Base-by-base conservation (phyloP, 2,329 filamentous ascomycete genomes). In the Aspergillus eucalypticola region DNA sequence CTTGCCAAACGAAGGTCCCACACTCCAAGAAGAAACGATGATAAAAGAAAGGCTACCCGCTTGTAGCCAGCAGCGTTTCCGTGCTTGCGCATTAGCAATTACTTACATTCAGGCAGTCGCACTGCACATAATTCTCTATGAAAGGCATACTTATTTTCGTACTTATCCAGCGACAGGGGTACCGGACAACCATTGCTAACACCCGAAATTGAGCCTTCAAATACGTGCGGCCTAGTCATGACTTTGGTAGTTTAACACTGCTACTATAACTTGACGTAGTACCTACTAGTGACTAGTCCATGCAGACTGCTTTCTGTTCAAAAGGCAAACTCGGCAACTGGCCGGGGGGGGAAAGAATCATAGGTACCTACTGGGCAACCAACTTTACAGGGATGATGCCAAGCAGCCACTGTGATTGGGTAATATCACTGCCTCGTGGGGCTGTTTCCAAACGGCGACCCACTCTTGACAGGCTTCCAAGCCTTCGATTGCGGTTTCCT, bases 381-480 rank as follows among this genome's bases (percentile, higher is more conserved):
- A n/a, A 29, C 57, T 56, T 21, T 23, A 42, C 11, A 17, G 35
- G 58, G 59, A 35, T 35, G 23, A 55, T 51, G n/a, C 17, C 52
- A 48, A 32, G 21, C 17, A 42, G 54, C 13, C 13, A 19, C 46
- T 35, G 10, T 55, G 17, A 67, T 67, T 67, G 65, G 65, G 15
- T 27, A 17, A 13, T 3, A n/a, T 23, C 50, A 49, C 42, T 55
- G 54, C 60, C 58, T 66, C 63, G 59, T 67, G 64, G 66, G 58
- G 58, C 35, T 48, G 42, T 21, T 46, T 32, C 49, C 56, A 64
- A 67, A 64, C 65, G 60, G 60, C 59, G 66, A 42, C 63, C 66
- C 66, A 66, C 65, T 62, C 60, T 65, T 68, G 66, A 68, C 65
- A 68, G 53, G 66, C 65, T 64, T 66, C 64, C 60, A 68, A 66